Percentiles rank a stretch among this genome's conserved stretches.
Evolutionary conservation across 768 basidiomycete genomes (phyloP).

Genomic region (Tubosaeta brunneosetosa): DNA sequence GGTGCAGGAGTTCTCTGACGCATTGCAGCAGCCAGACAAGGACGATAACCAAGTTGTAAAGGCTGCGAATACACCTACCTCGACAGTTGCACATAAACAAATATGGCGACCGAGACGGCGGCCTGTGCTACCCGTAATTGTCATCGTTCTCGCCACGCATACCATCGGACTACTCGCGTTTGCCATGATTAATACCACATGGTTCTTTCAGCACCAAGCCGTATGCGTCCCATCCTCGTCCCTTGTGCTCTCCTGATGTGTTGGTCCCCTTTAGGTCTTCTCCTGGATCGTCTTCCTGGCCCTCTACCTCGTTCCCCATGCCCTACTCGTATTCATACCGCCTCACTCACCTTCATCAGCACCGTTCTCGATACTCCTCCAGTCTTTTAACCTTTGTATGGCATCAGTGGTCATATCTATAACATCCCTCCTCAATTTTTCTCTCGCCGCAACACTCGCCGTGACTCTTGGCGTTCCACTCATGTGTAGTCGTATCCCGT

Average conservation of each 20-base stretch:
- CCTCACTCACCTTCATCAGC: slow-evolving; percentile 27
- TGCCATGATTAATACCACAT: slow-evolving; percentile 39
- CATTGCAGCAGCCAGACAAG: slow-evolving; percentile 1
- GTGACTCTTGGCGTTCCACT: slow-evolving; percentile 63
- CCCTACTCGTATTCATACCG: slow-evolving; percentile 29
- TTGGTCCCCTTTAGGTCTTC: slow-evolving; percentile 21
- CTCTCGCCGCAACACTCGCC: slow-evolving; percentile 72
- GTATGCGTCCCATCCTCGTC: slow-evolving; percentile 32
- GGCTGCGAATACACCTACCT: background rate
- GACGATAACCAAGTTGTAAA: slow-evolving; percentile 9
- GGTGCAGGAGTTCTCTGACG: slow-evolving; percentile 20
- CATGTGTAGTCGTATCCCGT: slow-evolving; percentile 38
- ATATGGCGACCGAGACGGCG: slow-evolving; percentile 35
- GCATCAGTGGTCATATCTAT: slow-evolving; percentile 84
- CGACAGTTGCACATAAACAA: slow-evolving; percentile 1
- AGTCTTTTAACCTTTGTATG: slow-evolving; percentile 73
- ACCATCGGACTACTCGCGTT: slow-evolving; percentile 50
- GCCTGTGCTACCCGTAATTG: slow-evolving; percentile 50
- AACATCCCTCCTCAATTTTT: slow-evolving; percentile 88
- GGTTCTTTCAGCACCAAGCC: slow-evolving; percentile 38
- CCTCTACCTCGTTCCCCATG: slow-evolving; percentile 31
- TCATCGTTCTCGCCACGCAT: slow-evolving; percentile 56
- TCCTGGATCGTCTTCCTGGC: slow-evolving; percentile 28
- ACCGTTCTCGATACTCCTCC: slow-evolving; percentile 49
- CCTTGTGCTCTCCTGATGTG: slow-evolving; percentile 8